Base-by-base conservation (phyloP, 208 protist species). In the Acanthamoeba royreba region DNA sequence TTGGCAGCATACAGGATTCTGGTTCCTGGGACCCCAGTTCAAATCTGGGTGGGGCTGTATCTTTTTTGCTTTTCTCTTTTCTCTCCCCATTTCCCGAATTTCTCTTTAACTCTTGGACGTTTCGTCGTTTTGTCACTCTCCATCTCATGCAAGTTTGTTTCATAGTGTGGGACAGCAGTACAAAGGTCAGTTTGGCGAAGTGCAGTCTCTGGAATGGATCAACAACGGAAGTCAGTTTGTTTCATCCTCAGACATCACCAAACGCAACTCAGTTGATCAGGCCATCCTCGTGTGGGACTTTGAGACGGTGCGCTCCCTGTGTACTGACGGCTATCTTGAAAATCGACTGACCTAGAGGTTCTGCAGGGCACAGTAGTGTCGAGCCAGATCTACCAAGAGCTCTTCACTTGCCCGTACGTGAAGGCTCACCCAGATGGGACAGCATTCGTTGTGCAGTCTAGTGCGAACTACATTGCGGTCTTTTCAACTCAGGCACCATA, bases 241-340 rank as follows among this genome's bases (percentile, higher is more conserved):
- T 0, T 77, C 87, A 0, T 61, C 43, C 4, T 46, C 87, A 28
- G 87, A 92, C 15, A 25, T 92, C 45, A 35, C 31, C 61, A 92
- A 92, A 46, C 55, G 87, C 17, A 92, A 92, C n/a, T 72, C 87
- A 11, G n/a, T 77, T 40, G 87, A 92, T 25, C 66, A 77, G 33
- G 8, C 43, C 0, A 92, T 92, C 43, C 38, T 92, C 15, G 87
- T 92, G 31, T 92, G 87, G 87, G 87, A 92, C 63, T 92, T 81
- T 46, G 38, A n/a, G 2, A n/a, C 33, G 2, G 87, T 92, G 1
- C 58, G 33, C 35, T 81, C 35, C 55, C 13, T 77, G 9, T 38
- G 66, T 72, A 17, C 15, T 88, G 35, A 38, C 0, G 40, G 22
- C 42, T 13, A 40, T 81, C 17, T 79, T 42, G 3, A 42, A 49